phyloP scores from a whole-genome alignment of 1,284 basidiomycete species.

The Irpex sp. region DNA sequence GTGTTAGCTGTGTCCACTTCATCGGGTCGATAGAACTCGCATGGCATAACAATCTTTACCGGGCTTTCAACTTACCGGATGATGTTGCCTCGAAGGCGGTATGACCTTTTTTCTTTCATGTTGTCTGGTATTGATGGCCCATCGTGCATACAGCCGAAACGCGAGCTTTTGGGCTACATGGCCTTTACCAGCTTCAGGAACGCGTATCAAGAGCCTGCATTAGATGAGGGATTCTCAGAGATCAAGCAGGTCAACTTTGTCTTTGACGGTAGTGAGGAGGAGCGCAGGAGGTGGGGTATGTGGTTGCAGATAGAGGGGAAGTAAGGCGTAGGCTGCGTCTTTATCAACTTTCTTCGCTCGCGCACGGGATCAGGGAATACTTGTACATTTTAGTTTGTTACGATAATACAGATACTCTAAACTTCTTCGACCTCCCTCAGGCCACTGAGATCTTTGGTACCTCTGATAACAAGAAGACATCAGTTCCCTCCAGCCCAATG shows the following conservation, averaged over 20 bases:
- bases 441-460: not conserved
- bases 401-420: not conserved
- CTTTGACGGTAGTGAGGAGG: constrained; percentile 73
- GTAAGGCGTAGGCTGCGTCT: constrained; percentile 16
- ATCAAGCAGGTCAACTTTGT: constrained; percentile 76
- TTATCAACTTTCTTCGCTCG: not conserved
- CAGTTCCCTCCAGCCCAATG: not conserved
- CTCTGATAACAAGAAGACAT: not conserved
- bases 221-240: constrained; percentile 73
- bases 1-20: constrained; percentile 71
- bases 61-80: constrained; percentile 58
- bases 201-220: constrained; percentile 63
- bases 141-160: constrained; percentile 33
- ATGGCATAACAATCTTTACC: constrained; percentile 88
- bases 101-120: constrained; percentile 3
- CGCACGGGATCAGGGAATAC: not conserved
- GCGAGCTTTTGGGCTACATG: constrained; percentile 59
- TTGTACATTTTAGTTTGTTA: not conserved
- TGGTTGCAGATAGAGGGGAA: constrained; percentile 74
- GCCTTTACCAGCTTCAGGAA: constrained; percentile 62
- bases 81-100: constrained; percentile 32
- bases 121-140: not conserved
- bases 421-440: constrained; percentile 4
- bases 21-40: constrained; percentile 71
- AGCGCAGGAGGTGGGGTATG: constrained; percentile 70